Evolutionary conservation across 2,329 filamentous ascomycete species (phyloP).

Genomic region (Periconia macrospinosa): DNA sequence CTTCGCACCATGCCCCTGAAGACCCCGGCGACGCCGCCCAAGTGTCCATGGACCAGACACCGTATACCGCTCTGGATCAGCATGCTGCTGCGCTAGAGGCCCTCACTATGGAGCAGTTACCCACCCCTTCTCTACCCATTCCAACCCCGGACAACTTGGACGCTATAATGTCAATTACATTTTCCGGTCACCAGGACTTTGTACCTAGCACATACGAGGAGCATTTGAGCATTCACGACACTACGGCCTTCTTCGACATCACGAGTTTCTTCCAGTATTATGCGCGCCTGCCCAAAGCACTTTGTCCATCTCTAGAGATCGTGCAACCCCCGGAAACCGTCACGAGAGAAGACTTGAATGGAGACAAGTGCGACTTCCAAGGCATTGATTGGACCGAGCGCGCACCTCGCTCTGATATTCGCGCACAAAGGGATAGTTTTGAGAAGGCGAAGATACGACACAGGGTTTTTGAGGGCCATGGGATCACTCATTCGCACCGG

Average conservation of each 20-base stretch:
- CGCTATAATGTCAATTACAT: slow-evolving; percentile 10
- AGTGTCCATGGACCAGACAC: neutral
- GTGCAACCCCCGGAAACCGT: slow-evolving; percentile 29
- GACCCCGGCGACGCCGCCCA: neutral
- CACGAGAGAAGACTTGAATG: slow-evolving; percentile 33
- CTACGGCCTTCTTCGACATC: slow-evolving; percentile 29
- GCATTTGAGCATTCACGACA: slow-evolving; percentile 32
- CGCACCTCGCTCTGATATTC: slow-evolving; percentile 26
- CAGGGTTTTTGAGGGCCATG: slow-evolving; percentile 13
- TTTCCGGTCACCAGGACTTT: slow-evolving; percentile 23
- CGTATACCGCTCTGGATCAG: slow-evolving; percentile 8
- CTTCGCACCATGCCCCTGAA: neutral
- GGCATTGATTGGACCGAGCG: slow-evolving; percentile 42
- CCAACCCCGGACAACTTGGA: slow-evolving; percentile 1
- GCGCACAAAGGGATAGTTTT: slow-evolving; percentile 25
- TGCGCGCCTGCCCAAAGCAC: slow-evolving; percentile 10
- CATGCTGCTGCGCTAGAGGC: slow-evolving; percentile 13
- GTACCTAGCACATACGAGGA: slow-evolving; percentile 27
- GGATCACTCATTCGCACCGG: neutral
- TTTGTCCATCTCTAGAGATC: slow-evolving; percentile 24
- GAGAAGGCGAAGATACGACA: slow-evolving; percentile 24
- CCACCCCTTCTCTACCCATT: neutral
- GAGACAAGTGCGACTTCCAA: slow-evolving; percentile 41
- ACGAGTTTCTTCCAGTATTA: slow-evolving; percentile 30
- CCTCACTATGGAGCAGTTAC: slow-evolving; percentile 13